Base-by-base conservation (phyloP, 2,329 filamentous ascomycete species). In the Botrytis deweyae region DNA sequence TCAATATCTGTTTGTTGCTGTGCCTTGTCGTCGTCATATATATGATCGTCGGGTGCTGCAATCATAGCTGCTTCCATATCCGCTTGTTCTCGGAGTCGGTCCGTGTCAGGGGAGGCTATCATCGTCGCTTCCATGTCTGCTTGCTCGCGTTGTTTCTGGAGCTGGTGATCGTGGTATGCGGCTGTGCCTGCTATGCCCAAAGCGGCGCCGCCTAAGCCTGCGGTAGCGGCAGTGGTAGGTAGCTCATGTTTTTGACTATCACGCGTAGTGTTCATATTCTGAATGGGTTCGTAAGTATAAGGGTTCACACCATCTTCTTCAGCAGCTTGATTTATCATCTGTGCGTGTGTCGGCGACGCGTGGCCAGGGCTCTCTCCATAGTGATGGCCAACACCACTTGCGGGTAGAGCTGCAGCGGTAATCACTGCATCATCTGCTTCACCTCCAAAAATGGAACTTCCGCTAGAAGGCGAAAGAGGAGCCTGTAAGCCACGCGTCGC, bases 391-490 rank as follows among this genome's bases (percentile, higher is more conserved):
- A 76, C 68, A 18, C 76, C 76, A 74, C 75, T 76, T 36, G 75
- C 78, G 25, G 79, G 78, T 40, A 80, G 72, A 70, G 69, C 87
- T 63, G 89, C 87, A 67, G 88, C 88, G 72, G 88, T 89, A 79
- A 89, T 82, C 80, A 90, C 88, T 81, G 87, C 86, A 80, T 90
- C 90, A 78, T 82, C 72, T 70, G 72, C 65, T 40, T 69, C 65
- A 78, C 81, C 80, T 80, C 82, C 77, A 78, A 84, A 84, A 76
- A 88, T 90, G 78, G 93, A 95, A 83, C 91, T 93, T 83, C 91
- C 90, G 86, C 93, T 97, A 87, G 92, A 93, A 75, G 92, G 92
- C 81, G 93, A 94, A 81, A 91, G 86, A 81, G 92, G 89, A 81
- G 89, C 90, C 84, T 94, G 91, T 90, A 94, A 90, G 87, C 92